A percentile compares a stretch with the other conserved stretches of the same genome.
These are phyloP conservation scores for Backusella liffmaniae DNA, from an alignment of 192 early-diverging fungal genomes.

Conservation along the genomic window DNA sequence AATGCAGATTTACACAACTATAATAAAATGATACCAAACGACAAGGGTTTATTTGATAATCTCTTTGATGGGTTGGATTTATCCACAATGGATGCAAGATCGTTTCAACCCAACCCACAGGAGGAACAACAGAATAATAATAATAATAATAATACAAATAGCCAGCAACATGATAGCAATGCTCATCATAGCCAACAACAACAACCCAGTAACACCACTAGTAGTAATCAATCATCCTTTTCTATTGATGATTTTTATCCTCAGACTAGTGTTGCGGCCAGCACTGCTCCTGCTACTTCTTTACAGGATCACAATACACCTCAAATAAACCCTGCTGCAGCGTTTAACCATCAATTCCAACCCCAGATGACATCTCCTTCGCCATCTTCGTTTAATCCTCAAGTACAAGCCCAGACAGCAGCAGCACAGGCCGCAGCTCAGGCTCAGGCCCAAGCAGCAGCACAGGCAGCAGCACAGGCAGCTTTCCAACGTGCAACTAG, in stretches of 20 bases:
- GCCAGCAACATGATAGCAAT: not conserved
- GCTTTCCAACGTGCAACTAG: not conserved
- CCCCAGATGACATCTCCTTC: not conserved
- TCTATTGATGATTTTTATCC: constrained; percentile 1
- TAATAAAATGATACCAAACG: constrained; percentile 11
- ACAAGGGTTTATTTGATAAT: constrained; percentile 5
- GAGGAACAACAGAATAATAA: constrained; percentile 2
- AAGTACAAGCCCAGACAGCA: not conserved
- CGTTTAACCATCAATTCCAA: not conserved
- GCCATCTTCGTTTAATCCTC: not conserved
- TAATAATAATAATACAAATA: not conserved
- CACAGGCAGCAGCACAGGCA: not conserved
- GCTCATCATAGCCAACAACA: not conserved
- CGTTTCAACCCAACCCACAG: constrained; percentile 1
- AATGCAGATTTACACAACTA: constrained; percentile 9
- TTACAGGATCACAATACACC: constrained; percentile 7
- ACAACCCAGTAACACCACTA: not conserved
- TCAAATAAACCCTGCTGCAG: not conserved
- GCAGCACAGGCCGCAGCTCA: not conserved
- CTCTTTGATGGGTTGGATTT: constrained; percentile 1
- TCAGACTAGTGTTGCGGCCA: not conserved
- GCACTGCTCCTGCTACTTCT: not conserved
- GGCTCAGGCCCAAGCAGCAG: not conserved
- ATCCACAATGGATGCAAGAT: constrained; percentile 7
- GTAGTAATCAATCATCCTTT: not conserved